Evolutionary conservation across 2,329 filamentous ascomycete genomes (phyloP).

Genomic region (Spiromastix sp.): DNA sequence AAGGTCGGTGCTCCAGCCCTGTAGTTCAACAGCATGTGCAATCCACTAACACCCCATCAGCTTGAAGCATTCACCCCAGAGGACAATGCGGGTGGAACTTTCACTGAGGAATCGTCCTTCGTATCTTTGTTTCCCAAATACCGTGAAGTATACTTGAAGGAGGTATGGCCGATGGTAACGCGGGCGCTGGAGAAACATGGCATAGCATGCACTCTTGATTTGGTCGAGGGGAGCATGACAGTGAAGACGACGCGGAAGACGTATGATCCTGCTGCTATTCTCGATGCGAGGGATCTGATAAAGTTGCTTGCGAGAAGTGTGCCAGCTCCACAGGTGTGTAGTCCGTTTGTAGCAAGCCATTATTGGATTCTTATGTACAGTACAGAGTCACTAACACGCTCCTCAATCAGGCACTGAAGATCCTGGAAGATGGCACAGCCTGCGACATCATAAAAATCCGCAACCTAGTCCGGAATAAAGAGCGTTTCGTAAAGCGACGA

Average conservation of each 20-base stretch:
- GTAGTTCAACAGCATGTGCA: neutral
- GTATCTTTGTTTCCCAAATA: slow-evolving; percentile 82
- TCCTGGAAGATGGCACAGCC: slow-evolving; percentile 81
- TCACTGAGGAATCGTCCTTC: slow-evolving; percentile 90
- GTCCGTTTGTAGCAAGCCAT: slow-evolving; percentile 4
- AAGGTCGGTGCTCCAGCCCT: slow-evolving; percentile 42
- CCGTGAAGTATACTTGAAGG: slow-evolving; percentile 83
- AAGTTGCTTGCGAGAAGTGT: slow-evolving; percentile 87
- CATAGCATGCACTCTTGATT: slow-evolving; percentile 82
- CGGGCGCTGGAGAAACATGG: slow-evolving; percentile 76
- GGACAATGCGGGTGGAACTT: slow-evolving; percentile 76
- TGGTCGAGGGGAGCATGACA: slow-evolving; percentile 93
- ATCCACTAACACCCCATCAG: slow-evolving; percentile 26
- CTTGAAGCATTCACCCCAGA: slow-evolving; percentile 74
- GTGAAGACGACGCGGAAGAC: slow-evolving; percentile 91
- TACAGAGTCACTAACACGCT: neutral
- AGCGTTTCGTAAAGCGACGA: slow-evolving; percentile 87
- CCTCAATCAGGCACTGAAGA: slow-evolving; percentile 60
- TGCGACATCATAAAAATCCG: slow-evolving; percentile 96
- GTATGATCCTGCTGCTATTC: slow-evolving; percentile 81
- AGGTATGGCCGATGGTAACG: slow-evolving; percentile 87
- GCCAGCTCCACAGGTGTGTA: slow-evolving; percentile 61
- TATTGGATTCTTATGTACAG: slow-evolving; percentile 5
- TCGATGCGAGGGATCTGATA: slow-evolving; percentile 89
- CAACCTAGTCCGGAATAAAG: slow-evolving; percentile 82